These are phyloP conservation scores for Hyphopichia khmerensis DNA, from an alignment of 1,139 yeast genomes.

Conservation along the genomic window DNA sequence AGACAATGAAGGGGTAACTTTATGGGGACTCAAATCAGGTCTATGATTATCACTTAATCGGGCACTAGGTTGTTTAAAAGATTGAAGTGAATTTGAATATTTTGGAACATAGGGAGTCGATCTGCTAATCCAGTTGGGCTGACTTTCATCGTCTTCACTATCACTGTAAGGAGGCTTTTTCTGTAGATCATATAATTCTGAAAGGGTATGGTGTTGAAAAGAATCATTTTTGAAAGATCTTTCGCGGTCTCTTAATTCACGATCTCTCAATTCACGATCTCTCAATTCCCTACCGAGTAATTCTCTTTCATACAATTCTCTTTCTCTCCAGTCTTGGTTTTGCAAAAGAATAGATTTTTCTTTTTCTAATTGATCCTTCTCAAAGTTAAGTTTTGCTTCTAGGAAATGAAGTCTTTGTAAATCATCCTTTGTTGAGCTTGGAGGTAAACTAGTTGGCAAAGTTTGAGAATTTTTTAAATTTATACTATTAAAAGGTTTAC, in stretches of 20 bases:
- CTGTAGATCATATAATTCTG: conserved; percentile 2
- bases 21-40: conserved; percentile 3
- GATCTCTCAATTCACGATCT: not conserved
- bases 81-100: not conserved
- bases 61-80: not conserved
- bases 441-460: not conserved
- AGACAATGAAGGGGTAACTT: not conserved
- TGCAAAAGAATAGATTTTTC: conserved; percentile 1
- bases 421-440: not conserved
- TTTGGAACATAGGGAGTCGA: conserved; percentile 4
- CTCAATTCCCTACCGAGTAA: not conserved
- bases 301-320: not conserved
- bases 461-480: conserved; percentile 7
- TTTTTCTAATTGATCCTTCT: not conserved
- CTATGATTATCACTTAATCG: not conserved
- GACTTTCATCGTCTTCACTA: not conserved
- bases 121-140: conserved; percentile 1
- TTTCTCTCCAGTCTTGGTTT: not conserved
- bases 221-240: not conserved
- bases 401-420: conserved; percentile 1
- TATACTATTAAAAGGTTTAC: conserved; percentile 22
- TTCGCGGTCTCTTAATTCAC: not conserved
- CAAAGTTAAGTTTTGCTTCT: conserved; percentile 2
- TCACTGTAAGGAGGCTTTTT: not conserved
- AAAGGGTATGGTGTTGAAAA: not conserved